phyloP scores from a whole-genome alignment of 1,284 basidiomycete species.

The Jaminaea rosea region DNA sequence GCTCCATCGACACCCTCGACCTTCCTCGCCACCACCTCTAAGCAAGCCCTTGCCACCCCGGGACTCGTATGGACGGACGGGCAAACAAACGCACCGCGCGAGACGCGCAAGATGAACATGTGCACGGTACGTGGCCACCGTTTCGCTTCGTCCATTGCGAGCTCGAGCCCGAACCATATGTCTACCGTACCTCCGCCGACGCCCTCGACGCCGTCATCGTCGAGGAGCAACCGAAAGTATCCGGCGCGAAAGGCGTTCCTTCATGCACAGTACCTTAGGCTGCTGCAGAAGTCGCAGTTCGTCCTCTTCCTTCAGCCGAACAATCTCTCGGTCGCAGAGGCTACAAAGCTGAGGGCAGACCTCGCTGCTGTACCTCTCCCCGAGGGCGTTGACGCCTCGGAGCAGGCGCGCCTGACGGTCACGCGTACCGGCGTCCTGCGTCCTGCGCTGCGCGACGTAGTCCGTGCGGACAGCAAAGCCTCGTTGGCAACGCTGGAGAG shows the following conservation, averaged over 20 bases:
- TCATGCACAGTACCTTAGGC: conserved; percentile 26
- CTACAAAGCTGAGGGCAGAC: conserved; percentile 23
- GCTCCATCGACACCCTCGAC: conserved; percentile 15
- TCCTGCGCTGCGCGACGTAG: conserved; percentile 9
- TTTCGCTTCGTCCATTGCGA: conserved; percentile 9
- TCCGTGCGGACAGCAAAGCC: conserved; percentile 3
- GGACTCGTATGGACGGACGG: conserved; percentile 26
- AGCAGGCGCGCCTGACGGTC: conserved; percentile 19
- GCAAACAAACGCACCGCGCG: conserved; percentile 24
- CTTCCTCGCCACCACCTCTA: conserved; percentile 21
- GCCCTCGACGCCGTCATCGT: background rate
- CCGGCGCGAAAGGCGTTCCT: conserved; percentile 30
- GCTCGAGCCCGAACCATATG: background rate
- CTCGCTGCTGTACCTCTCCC: conserved; percentile 25
- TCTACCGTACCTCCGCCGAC: background rate
- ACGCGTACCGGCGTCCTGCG: conserved; percentile 27
- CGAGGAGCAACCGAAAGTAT: conserved; percentile 2
- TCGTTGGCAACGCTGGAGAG: conserved; percentile 13
- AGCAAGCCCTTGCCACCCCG: conserved; percentile 26
- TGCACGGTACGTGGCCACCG: conserved; percentile 37
- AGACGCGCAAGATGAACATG: conserved; percentile 41
- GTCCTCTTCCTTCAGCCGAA: conserved; percentile 34
- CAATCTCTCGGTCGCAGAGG: conserved; percentile 32
- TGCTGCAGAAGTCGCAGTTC: conserved; percentile 25
- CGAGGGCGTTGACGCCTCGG: conserved; percentile 5